phyloP scores from a whole-genome alignment of 2,329 filamentous ascomycete genomes.

The Xylaria sp. region DNA sequence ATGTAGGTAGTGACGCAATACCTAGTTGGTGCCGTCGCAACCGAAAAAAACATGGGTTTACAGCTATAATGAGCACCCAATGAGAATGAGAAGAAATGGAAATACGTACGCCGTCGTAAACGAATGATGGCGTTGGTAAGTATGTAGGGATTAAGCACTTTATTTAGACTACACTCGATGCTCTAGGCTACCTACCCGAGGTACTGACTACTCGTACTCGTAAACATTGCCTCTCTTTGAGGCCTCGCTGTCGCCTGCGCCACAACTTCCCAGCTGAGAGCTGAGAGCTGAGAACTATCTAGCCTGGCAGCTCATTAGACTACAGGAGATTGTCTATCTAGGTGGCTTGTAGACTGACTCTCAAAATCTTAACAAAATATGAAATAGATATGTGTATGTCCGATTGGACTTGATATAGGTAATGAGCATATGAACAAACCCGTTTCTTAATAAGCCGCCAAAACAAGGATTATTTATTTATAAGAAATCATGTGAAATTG shows the following conservation, averaged over 20 bases:
- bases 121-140: too few relatives aligned
- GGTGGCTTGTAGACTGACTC: neutral
- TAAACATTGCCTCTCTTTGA: neutral
- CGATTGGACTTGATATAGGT: too few relatives aligned
- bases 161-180: too few relatives aligned
- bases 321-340: neutral
- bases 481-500: neutral
- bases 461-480: constrained; percentile 1
- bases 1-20: constrained; percentile 24
- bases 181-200: neutral
- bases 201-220: constrained; percentile 1
- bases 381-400: too few relatives aligned
- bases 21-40: constrained; percentile 23
- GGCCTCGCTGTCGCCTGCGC: constrained; percentile 12
- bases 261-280: constrained; percentile 20
- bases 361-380: too few relatives aligned
- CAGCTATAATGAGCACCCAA: too few relatives aligned
- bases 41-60: constrained; percentile 10
- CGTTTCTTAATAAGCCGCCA: neutral
- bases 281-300: neutral
- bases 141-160: too few relatives aligned
- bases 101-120: too few relatives aligned
- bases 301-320: neutral
- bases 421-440: too few relatives aligned
- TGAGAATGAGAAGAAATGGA: too few relatives aligned